These are phyloP conservation scores for Penicillium lividum DNA, from an alignment of 495 filamentous ascomycete species.

Conservation along the genomic window DNA sequence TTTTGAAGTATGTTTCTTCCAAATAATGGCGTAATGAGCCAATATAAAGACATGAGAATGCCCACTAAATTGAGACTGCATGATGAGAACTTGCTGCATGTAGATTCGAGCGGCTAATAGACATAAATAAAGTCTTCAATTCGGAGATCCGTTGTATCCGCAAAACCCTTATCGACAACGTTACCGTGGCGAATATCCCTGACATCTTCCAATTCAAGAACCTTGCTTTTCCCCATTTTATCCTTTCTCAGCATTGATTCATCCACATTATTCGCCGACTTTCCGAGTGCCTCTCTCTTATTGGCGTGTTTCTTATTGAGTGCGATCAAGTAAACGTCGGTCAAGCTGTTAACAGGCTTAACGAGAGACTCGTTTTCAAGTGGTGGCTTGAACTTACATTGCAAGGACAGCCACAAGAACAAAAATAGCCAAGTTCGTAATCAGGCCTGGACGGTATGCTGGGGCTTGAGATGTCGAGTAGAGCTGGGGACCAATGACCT, in stretches of 20 bases:
- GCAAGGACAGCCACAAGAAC: slow-evolving; percentile 22
- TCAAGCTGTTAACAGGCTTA: slow-evolving; percentile 10
- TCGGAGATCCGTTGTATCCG: slow-evolving; percentile 28
- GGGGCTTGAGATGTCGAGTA: slow-evolving; percentile 27
- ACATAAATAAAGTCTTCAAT: slow-evolving; percentile 36
- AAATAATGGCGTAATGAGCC: too few species aligned
- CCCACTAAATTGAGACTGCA: too few species aligned
- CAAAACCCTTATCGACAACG: slow-evolving; percentile 24
- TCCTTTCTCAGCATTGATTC: slow-evolving; percentile 24
- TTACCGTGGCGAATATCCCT: neutral
- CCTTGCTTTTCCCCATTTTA: slow-evolving; percentile 18
- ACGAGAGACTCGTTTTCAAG: neutral
- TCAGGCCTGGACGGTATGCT: slow-evolving; percentile 27
- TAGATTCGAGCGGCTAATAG: slow-evolving; percentile 17
- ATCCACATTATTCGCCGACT: slow-evolving; percentile 21
- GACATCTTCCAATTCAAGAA: slow-evolving; percentile 23
- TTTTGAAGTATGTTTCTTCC: too few species aligned
- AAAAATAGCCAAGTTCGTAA: slow-evolving; percentile 29
- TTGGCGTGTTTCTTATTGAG: slow-evolving; percentile 50
- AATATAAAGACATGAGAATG: too few species aligned
- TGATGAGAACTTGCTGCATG: too few species aligned
- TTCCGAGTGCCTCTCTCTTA: slow-evolving; percentile 39
- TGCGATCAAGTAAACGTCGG: slow-evolving; percentile 45
- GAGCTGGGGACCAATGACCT: slow-evolving; percentile 23
- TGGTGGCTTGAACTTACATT: slow-evolving; percentile 17